Base-by-base conservation (phyloP, 2,329 filamentous ascomycete species). In the Hypocreales sp. region DNA sequence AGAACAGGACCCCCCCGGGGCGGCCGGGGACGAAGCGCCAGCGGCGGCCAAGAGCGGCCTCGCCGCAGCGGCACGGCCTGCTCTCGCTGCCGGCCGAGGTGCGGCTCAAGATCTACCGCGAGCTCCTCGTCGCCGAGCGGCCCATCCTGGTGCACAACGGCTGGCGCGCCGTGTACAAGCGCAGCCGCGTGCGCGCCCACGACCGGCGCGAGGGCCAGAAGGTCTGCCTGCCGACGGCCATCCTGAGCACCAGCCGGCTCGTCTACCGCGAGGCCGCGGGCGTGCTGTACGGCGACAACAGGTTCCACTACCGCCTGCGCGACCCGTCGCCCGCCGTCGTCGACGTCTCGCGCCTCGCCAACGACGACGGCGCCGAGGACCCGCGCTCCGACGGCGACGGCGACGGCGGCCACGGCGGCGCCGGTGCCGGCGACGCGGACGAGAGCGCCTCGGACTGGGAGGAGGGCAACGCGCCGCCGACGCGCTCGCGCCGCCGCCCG, bases 241-340 rank as follows among this genome's bases (percentile, higher is more conserved):
- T 69, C 23, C 40, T 68, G 15, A 28, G 33, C 4, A 46, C 43
- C 3, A 58, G 52, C 41, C 38, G 34, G 4, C 28, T 31, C 2
- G 35, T 61, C 16, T 48, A 48, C 18, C 6, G 25, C 0, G 58
- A 65, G 38, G 56, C 53, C 2, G 34, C 48, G 2, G 37, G 37
- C 2, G 40, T 66, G 5, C 46, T 69, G 1, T 69, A 62, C 31
- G 55, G 58, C 3, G 45, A 54, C 16, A 68, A 68, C 26, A 47
- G 27, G 0, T 68, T 68, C 32, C 35, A 47, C 2, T 67, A 68
- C 33, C 42, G 49, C 7, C 40, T 66, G 9, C 52, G 61, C 2
- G 59, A 66, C 32, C 30, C 30, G 10, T 35, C 26, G 7, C 41
- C 38, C 2, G n/a, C 29, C 19, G 21, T 35, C 20, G 26, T 32